Evolutionary conservation across 2,329 filamentous ascomycete genomes (phyloP).

Genomic region (Amesomyces nigricolor): DNA sequence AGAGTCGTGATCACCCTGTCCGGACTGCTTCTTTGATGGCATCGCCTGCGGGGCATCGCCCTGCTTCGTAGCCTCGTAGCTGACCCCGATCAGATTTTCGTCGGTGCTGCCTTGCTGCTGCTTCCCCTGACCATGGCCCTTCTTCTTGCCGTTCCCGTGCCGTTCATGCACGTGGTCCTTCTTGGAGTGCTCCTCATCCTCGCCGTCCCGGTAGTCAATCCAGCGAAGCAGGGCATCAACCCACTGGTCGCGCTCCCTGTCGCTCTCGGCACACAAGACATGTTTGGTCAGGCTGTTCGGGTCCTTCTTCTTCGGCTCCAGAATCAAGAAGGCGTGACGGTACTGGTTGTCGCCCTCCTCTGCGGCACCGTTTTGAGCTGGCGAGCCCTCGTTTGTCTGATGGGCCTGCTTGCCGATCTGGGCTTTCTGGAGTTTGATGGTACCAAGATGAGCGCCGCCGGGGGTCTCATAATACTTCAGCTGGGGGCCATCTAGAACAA

Average conservation of each 20-base stretch:
- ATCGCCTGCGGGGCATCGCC: slow-evolving; percentile 45
- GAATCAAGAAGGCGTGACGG: slow-evolving; percentile 87
- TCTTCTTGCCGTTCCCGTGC: slow-evolving; percentile 42
- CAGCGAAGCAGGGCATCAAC: slow-evolving; percentile 85
- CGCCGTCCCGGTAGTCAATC: slow-evolving; percentile 67
- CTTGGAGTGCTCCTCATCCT: slow-evolving; percentile 46
- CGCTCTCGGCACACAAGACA: slow-evolving; percentile 91
- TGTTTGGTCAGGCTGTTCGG: slow-evolving; percentile 82
- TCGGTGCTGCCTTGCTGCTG: slow-evolving; percentile 29
- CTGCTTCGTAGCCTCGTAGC: slow-evolving; percentile 51
- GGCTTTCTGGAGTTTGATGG: slow-evolving; percentile 84
- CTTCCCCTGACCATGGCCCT: slow-evolving; percentile 33
- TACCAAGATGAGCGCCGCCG: slow-evolving; percentile 83
- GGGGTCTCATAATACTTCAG: slow-evolving; percentile 89
- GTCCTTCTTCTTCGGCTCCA: slow-evolving; percentile 96
- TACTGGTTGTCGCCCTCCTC: slow-evolving; percentile 91
- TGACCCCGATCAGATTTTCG: slow-evolving; percentile 51
- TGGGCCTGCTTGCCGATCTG: slow-evolving; percentile 92
- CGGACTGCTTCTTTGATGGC: slow-evolving; percentile 35
- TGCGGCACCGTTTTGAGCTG: slow-evolving; percentile 46
- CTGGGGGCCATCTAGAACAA: slow-evolving; percentile 53
- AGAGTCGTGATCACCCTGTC: slow-evolving; percentile 30
- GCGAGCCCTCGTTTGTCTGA: slow-evolving; percentile 55
- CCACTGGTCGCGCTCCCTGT: slow-evolving; percentile 88
- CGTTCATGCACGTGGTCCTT: slow-evolving; percentile 37